Evolutionary conservation across 2,329 filamentous ascomycete genomes (phyloP).

Genomic region (Apiospora aurea): DNA sequence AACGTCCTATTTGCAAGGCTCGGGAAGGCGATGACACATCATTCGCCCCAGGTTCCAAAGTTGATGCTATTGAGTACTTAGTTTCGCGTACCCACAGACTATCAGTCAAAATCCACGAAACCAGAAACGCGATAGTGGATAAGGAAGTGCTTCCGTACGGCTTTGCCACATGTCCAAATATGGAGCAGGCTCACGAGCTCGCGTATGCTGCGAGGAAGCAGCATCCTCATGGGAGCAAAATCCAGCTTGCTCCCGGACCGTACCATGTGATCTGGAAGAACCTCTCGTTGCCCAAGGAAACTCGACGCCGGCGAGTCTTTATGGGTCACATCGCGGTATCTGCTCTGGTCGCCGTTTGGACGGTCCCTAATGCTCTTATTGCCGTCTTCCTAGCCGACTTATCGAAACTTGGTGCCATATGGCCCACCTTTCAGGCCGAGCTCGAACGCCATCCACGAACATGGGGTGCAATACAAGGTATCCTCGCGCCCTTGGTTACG

Average conservation of each 20-base stretch:
- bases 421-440: constrained; percentile 74
- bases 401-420: constrained; percentile 79
- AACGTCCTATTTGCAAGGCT: constrained; percentile 79
- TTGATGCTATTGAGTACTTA: constrained; percentile 94
- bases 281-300: constrained; percentile 73
- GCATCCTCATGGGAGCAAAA: constrained; percentile 77
- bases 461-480: constrained; percentile 92
- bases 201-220: constrained; percentile 83
- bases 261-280: constrained; percentile 98
- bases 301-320: constrained; percentile 73
- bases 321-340: constrained; percentile 87
- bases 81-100: constrained; percentile 84
- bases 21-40: constrained; percentile 76
- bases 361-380: constrained; percentile 91
- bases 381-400: constrained; percentile 92
- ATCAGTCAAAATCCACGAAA: constrained; percentile 84
- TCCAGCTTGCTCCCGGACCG: constrained; percentile 82
- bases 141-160: constrained; percentile 90
- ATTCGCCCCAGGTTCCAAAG: constrained; percentile 72
- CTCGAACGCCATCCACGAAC: constrained; percentile 67
- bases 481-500: constrained; percentile 84
- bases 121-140: constrained; percentile 82
- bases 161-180: constrained; percentile 91
- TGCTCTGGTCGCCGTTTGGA: constrained; percentile 83
- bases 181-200: constrained; percentile 86